Percentiles rank a stretch among this genome's conserved stretches.
phyloP scores from a whole-genome alignment of 371 early-diverging fungal genomes.

The Nosema muscidifuracis region DNA sequence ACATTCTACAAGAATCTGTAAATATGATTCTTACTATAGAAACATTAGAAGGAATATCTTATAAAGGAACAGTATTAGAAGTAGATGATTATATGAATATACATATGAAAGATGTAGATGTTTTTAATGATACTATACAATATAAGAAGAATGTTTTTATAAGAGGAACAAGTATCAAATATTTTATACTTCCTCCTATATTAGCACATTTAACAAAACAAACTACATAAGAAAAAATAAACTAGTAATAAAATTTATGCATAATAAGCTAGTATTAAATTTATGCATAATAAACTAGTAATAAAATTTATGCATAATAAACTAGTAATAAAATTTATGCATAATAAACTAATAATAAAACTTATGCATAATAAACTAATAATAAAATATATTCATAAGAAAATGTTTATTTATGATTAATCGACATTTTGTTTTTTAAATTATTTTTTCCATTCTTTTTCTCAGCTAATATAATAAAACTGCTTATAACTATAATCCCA shows the following conservation, averaged over 20 bases:
- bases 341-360: no score
- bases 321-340: no score
- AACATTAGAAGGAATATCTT: constrained; percentile 78
- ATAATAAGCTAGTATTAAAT: no score
- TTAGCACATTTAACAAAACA: no score
- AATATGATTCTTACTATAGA: constrained; percentile 87
- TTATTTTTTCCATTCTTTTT: constrained; percentile 4
- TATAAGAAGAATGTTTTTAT: constrained; percentile 85
- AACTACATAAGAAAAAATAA: no score
- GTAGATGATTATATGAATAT: constrained; percentile 97
- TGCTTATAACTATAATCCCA: constrained; percentile 23
- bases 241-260: no score
- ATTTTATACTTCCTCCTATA: constrained; percentile 91
- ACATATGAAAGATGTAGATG: constrained; percentile 78
- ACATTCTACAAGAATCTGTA: constrained; percentile 88
- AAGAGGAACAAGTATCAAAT: constrained; percentile 84
- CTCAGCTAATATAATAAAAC: constrained; percentile 32
- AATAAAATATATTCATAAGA: no score
- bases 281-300: no score
- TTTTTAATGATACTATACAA: constrained; percentile 79
- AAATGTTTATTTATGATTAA: background rate
- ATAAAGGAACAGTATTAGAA: constrained; percentile 82
- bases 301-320: no score
- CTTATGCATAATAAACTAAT: no score
- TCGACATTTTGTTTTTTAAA: background rate